A percentile compares a stretch with the other conserved stretches of the same genome.
Conservation (phyloP, 441 rosid species). For the Pelargonium cotyledonis region DNA sequence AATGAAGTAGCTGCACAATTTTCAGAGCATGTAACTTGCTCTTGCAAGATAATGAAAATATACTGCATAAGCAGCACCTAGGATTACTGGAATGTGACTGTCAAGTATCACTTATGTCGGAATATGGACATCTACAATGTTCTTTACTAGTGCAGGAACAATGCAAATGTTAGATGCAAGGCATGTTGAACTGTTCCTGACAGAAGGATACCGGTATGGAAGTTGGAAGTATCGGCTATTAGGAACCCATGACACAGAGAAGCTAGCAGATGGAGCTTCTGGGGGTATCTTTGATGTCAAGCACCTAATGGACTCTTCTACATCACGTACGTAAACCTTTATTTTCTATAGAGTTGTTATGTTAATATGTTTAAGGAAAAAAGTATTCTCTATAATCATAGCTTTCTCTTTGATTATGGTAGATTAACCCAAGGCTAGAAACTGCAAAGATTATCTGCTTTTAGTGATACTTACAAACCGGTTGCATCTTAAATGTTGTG, state of each 20-base stretch:
- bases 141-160: slow-evolving; percentile 52
- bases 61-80: not conserved
- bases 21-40: not conserved
- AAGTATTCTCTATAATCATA: not conserved
- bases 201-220: slow-evolving; percentile 51
- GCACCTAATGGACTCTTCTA: slow-evolving; percentile 51
- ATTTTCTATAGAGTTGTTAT: not conserved
- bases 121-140: not conserved
- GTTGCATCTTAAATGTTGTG: not conserved
- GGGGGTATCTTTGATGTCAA: slow-evolving; percentile 76
- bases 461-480: not conserved
- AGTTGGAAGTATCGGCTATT: slow-evolving; percentile 70
- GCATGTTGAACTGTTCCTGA: slow-evolving; percentile 72
- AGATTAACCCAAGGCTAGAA: not conserved
- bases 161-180: slow-evolving; percentile 92
- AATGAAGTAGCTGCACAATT: slow-evolving; percentile 2
- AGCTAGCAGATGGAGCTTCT: slow-evolving; percentile 48
- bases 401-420: not conserved
- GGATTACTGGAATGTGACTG: not conserved
- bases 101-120: not conserved
- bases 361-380: too few relatives aligned
- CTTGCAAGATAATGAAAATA: not conserved
- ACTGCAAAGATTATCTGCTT: not conserved
- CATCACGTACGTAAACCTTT: slow-evolving; percentile 54
- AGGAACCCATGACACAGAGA: slow-evolving; percentile 50